Base-by-base conservation (phyloP, 805 yeast species). In the Lipomyces sp. region DNA sequence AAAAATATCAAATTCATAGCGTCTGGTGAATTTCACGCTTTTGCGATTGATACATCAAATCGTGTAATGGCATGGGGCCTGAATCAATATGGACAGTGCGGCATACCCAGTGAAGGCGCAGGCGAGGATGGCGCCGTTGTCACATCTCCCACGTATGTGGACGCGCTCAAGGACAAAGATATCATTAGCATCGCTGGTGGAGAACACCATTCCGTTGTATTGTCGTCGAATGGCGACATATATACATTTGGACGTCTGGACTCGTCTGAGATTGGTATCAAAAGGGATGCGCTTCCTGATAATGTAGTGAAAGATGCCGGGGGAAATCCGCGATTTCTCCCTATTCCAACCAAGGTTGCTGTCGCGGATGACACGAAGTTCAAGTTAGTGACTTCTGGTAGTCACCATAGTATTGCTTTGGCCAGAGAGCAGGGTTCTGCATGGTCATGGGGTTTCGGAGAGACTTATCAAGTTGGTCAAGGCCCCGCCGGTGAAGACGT, bases 401-500 rank as follows among this genome's bases (percentile, higher is more conserved):
- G 97, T 0, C 98, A 95, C 74, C 99, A 95, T 76, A 89, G 96
- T 1, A 79, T 95, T 63, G 98, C 97, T 0, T 83, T 93, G 4
- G 86, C 96, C 2, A 73, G 64, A 50, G 84, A 82, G 30, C 92
- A 90, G 73, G 99, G 99, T 13, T 80, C 90, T 60, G 90, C 87
- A 1, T 95, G 87, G 80, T 86, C 98, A 1, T 95, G 99, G 99
- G 99, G 99, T 0, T 95, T 93, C 76, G 98, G 96, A 56, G 98
- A 94, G 72, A 93, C 97, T 0, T 95, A 92, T 78, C 99, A 97
- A 24, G 88, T 94, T 39, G 99, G 99, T 11, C 87, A 92, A 66
- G 99, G 99, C 6, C 93, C 92, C 24, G 81, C 82, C 4, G 87
- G 90, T 48, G 97, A 91, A 57, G 98, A 95, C 76, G 89, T 92